Percentiles rank a stretch among this genome's conserved stretches.
Evolutionary conservation across 139 green algal species (phyloP).

Genomic region (Haematococcus lacustris): DNA sequence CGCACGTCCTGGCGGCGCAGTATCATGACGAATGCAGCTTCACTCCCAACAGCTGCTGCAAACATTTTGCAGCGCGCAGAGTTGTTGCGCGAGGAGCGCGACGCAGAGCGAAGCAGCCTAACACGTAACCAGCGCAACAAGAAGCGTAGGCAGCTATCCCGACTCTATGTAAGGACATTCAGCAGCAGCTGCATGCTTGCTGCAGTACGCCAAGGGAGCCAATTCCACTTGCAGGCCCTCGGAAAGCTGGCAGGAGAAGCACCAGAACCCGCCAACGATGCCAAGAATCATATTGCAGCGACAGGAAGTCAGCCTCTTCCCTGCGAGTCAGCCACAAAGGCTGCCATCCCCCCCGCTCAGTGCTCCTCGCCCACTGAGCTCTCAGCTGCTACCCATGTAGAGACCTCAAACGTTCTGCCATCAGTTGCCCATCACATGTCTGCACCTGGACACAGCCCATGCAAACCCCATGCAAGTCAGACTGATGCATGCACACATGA

Average conservation of each 20-base stretch:
- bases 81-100: background rate
- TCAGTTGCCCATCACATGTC: too few relatives aligned
- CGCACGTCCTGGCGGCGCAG: too few relatives aligned
- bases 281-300: background rate
- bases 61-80: background rate
- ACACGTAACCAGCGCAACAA: constrained; percentile 35
- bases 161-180: constrained; percentile 20
- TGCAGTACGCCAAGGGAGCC: background rate
- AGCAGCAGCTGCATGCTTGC: background rate
- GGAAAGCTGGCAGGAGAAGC: background rate
- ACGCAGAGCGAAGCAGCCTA: background rate
- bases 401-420: background rate
- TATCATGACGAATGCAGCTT: too few relatives aligned
- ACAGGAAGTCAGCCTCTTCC: background rate
- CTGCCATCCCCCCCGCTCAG: background rate
- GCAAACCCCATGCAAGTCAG: too few relatives aligned
- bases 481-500: background rate
- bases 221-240: background rate
- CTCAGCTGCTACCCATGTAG: background rate
- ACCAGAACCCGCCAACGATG: background rate
- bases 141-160: constrained; percentile 39
- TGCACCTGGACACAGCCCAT: too few relatives aligned
- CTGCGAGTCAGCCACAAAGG: background rate
- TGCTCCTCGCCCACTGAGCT: background rate
- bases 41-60: background rate